Conservation (phyloP, 208 protist genomes). For the Leishmania major region DNA sequence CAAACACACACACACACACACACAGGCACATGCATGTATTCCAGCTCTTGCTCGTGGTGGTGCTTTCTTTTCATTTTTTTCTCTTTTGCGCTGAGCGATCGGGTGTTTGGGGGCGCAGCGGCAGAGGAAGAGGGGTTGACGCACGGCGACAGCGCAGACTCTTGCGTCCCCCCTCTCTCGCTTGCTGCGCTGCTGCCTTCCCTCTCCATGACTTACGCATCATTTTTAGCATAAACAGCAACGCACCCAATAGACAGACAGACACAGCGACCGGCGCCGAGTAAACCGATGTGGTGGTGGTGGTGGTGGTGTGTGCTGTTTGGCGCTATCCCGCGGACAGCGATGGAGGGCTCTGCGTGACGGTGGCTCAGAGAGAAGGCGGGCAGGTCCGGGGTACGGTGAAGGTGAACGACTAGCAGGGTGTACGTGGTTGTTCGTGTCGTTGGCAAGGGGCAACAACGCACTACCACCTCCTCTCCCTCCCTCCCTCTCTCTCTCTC, state of each 20-base stretch:
- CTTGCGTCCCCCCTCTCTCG: neutral
- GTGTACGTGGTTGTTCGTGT: neutral
- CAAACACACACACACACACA: neutral
- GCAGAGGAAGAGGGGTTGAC: neutral
- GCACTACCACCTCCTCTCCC: neutral
- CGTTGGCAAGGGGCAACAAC: neutral
- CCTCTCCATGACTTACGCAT: neutral
- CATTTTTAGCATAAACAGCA: neutral
- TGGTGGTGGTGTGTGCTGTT: neutral
- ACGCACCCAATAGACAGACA: neutral
- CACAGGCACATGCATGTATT: neutral
- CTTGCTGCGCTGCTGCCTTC: neutral
- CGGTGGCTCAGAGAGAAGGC: neutral
- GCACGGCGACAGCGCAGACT: neutral
- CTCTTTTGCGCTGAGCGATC: neutral
- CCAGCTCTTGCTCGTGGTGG: neutral
- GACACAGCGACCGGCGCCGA: neutral
- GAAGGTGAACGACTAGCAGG: neutral
- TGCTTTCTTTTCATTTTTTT: constrained; percentile 8
- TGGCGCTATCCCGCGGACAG: neutral
- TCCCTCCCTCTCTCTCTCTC: neutral
- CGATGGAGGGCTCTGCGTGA: neutral
- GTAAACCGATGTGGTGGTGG: neutral
- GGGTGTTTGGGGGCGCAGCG: neutral
- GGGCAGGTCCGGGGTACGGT: neutral